Evolutionary conservation across 2,329 filamentous ascomycete species (phyloP).

Genomic region (Stachybotrys elegans): DNA sequence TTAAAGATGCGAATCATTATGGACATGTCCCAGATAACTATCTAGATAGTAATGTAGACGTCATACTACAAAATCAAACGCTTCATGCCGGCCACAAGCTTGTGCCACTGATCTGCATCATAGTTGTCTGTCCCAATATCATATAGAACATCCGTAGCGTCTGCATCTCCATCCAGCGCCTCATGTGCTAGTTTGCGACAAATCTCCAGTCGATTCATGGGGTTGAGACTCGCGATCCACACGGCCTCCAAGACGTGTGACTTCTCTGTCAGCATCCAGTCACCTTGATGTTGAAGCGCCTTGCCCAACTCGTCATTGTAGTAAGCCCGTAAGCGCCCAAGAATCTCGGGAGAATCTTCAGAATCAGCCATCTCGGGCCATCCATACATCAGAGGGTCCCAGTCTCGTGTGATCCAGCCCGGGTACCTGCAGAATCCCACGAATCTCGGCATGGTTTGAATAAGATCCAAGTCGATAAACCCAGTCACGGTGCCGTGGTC

Average conservation of each 20-base stretch:
- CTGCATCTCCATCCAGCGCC: background rate
- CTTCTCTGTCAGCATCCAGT: constrained; percentile 7
- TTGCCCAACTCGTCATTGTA: constrained; percentile 6
- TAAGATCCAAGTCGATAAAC: constrained; percentile 11
- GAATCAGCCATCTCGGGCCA: constrained; percentile 7
- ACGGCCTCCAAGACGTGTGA: constrained; percentile 8
- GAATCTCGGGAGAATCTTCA: constrained; percentile 9
- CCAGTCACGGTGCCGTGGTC: constrained; percentile 8
- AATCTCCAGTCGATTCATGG: constrained; percentile 5
- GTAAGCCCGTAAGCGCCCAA: constrained; percentile 5
- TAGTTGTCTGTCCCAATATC: constrained; percentile 5
- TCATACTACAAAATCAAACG: constrained; percentile 2
- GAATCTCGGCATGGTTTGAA: constrained; percentile 6
- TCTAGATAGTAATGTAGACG: too few relatives aligned
- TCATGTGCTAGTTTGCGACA: constrained; percentile 7
- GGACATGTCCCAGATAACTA: too few relatives aligned
- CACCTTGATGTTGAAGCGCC: constrained; percentile 3
- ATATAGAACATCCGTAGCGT: constrained; percentile 5
- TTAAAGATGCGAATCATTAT: too few relatives aligned
- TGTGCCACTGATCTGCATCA: constrained; percentile 2
- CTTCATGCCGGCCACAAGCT: constrained; percentile 3
- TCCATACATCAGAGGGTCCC: constrained; percentile 12
- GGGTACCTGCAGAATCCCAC: constrained; percentile 9
- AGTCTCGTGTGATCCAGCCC: constrained; percentile 12
- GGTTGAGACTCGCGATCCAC: constrained; percentile 5